Evolutionary conservation across 805 yeast genomes (phyloP), one percentile per base, ranked within the genome.

Genomic region (Candida broadrunensis): DNA sequence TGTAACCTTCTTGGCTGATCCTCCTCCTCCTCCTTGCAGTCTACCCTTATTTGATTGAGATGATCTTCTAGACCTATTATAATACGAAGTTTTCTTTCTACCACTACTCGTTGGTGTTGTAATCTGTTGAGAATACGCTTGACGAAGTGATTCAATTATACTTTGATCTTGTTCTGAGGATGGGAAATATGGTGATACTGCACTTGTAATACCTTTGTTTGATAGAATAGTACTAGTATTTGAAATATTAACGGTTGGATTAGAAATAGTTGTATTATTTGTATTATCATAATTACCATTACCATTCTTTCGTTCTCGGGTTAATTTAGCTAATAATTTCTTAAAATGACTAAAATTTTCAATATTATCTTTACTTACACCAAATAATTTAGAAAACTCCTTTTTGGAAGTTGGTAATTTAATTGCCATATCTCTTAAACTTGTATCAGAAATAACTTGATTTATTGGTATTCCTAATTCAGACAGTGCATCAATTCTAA

Each of bases 341-440:
- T 67, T 70, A 55, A 77, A 77, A 43, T 60, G 51, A 31, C 49
- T 50, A 49, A 72, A 77, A 45, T 58, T 52, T 2, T 58, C 53
- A 23, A 53, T 37, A 25, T 60, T 67, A 5, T 60, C 58, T 41
- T 58, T 51, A 20, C 58, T 53, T 15, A 72, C 57, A 4, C 65
- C 74, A 1, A 52, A 56, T 36, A 79, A 49, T 36, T 52, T 55
- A 5, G 65, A 58, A 54, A 67, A 83, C 31, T 71, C 83, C 14
- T 51, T 55, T 34, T 71, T 70, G 13, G 70, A 72, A 2, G 69
- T 65, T 1, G 89, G 88, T 24, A 83, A 62, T 37, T 61, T 65
- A 15, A 56, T 47, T 0, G 86, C 79, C 80, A 83, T 73, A 33
- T 78, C 81, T 44, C 70, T 69, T 42, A 82, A 54, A 0, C 79